Base-by-base conservation (phyloP, 2,329 filamentous ascomycete genomes). In the Eutypa lata region DNA sequence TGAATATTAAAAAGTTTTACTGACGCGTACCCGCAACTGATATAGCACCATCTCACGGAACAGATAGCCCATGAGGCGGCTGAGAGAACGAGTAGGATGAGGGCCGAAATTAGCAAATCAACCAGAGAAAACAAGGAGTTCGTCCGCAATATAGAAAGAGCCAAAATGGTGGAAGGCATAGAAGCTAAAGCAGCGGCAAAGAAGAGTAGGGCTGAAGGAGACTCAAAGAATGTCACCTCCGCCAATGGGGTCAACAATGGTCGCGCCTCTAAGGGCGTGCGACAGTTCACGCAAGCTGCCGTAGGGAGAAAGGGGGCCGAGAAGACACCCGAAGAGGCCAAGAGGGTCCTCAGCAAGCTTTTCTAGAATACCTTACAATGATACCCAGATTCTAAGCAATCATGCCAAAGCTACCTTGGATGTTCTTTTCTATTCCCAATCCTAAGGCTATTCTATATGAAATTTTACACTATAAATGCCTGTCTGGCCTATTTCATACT, bases 51-150 rank as follows among this genome's bases (percentile, higher is more conserved):
- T 63, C 70, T 86, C 57, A 91, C 88, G 52, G 87, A 90, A 68
- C 88, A 92, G 72, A 91, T 93, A 60, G 80, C 88, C 40, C 81
- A 87, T 26, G 90, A 95, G 75, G 90, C 92, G 67, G 89, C 90
- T 5, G 90, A 93, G 71, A 76, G 90, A 53, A 80, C 85, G 50
- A 88, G 86, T 63, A 80, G 89, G 63, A 83, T 94, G 80, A 76
- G 88, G 53, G 87, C 88, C 13, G 90, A 94, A 71, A 89, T 94
- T 60, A 80, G 82, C 64, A 86, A 86, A 75, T 83, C 87, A 46
- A 86, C 84, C 54, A 85, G 81, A 71, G 90, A 94, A 77, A 92
- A 93, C 70, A 90, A 88, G 78, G 82, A 85, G 59, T 94, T 93
- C 68, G 81, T 92, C 54, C 78, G 83, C 61, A 91, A 93, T 66